Percentiles rank a stretch among this genome's conserved stretches.
Conservation (phyloP, 495 filamentous ascomycete species). For the Astrocystis sublimbata region DNA sequence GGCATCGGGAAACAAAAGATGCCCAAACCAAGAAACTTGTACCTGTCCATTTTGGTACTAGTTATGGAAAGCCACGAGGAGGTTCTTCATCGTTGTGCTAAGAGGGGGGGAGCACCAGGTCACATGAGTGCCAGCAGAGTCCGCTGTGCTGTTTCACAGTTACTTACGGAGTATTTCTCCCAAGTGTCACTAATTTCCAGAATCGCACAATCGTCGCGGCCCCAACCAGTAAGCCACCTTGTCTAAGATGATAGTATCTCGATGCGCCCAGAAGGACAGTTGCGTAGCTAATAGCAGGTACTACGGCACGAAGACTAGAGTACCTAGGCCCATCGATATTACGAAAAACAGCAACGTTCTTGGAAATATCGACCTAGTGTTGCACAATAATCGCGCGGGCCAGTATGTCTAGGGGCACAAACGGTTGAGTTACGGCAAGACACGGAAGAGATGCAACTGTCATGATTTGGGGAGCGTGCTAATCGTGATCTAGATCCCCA, state of each 20-base stretch:
- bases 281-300: slow-evolving; percentile 31
- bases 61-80: slow-evolving; percentile 15
- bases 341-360: slow-evolving; percentile 5
- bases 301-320: slow-evolving; percentile 16
- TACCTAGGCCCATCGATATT: slow-evolving; percentile 9
- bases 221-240: slow-evolving; percentile 38
- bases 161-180: background rate
- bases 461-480: slow-evolving; percentile 3
- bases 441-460: slow-evolving; percentile 11
- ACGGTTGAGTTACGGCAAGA: slow-evolving; percentile 1
- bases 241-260: slow-evolving; percentile 29
- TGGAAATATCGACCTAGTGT: slow-evolving; percentile 3
- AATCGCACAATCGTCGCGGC: slow-evolving; percentile 11
- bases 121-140: slow-evolving; percentile 21
- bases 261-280: slow-evolving; percentile 26
- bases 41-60: slow-evolving; percentile 3
- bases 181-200: background rate
- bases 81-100: slow-evolving; percentile 12
- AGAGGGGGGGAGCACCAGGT: slow-evolving; percentile 10
- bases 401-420: slow-evolving; percentile 11
- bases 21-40: slow-evolving; percentile 7
- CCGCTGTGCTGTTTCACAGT: slow-evolving; percentile 19
- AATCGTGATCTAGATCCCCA: background rate
- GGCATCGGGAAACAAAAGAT: background rate
- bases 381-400: slow-evolving; percentile 8